These are phyloP conservation scores for Casaregolazyma lundiana DNA, from an alignment of 1,139 yeast genomes.

Conservation along the genomic window DNA sequence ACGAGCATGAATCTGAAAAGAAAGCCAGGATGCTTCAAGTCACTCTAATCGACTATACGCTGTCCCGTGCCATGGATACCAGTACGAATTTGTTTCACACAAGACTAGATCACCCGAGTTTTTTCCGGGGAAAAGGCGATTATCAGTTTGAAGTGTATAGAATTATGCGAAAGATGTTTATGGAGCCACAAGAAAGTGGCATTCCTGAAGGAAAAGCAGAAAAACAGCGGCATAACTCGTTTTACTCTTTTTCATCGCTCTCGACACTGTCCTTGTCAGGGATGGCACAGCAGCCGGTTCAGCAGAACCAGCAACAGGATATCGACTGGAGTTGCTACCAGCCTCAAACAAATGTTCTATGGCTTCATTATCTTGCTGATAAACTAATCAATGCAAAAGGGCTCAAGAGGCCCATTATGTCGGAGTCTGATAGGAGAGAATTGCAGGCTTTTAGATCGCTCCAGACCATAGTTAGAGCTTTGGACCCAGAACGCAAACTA, in stretches of 20 bases:
- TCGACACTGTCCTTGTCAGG: conserved; percentile 5
- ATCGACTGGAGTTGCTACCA: conserved; percentile 41
- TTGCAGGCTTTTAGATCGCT: conserved; percentile 25
- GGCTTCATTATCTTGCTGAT: conserved; percentile 47
- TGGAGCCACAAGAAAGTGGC: neutral
- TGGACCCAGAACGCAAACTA: conserved; percentile 35
- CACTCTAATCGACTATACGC: conserved; percentile 54
- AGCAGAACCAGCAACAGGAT: conserved; percentile 8
- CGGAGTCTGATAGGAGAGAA: conserved; percentile 23
- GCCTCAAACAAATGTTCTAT: conserved; percentile 44
- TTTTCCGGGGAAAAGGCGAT: conserved; percentile 48
- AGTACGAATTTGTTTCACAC: conserved; percentile 29
- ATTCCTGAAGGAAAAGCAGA: neutral
- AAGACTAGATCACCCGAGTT: conserved; percentile 45
- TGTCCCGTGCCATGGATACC: conserved; percentile 41
- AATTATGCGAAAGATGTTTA: conserved; percentile 37
- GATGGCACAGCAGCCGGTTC: neutral
- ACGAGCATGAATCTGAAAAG: conserved; percentile 14
- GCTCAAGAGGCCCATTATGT: conserved; percentile 23
- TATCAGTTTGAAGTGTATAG: conserved; percentile 52
- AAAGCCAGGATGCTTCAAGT: conserved; percentile 33
- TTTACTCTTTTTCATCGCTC: conserved; percentile 7
- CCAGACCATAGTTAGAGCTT: conserved; percentile 28
- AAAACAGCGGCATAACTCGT: neutral
- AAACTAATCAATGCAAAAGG: conserved; percentile 40